phyloP scores from a whole-genome alignment of 2,329 filamentous ascomycete species.

The Exophiala viscosa region DNA sequence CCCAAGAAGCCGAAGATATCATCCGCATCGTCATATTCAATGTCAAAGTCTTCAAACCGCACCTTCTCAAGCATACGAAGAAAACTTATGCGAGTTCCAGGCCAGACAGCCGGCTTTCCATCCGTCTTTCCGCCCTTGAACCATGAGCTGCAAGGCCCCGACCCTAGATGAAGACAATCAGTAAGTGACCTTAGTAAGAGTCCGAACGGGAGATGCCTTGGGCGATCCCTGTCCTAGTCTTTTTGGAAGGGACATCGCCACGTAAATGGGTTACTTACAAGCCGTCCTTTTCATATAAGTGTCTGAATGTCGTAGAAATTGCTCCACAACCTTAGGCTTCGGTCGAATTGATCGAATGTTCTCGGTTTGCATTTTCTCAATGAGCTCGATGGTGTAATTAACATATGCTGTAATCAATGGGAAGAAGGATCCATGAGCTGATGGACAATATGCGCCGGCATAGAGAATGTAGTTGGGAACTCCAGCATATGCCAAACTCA shows the following conservation, averaged over 20 bases:
- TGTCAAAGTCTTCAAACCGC: constrained; percentile 43
- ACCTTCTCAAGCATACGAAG: constrained; percentile 36
- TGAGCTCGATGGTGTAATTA: constrained; percentile 26
- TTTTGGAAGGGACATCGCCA: background rate
- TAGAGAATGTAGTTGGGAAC: constrained; percentile 32
- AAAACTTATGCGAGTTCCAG: constrained; percentile 39
- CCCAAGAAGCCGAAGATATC: constrained; percentile 42
- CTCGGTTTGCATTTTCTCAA: constrained; percentile 29
- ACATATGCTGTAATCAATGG: constrained; percentile 28
- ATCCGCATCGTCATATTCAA: constrained; percentile 36
- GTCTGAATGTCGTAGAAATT: constrained; percentile 40
- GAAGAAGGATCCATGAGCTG: constrained; percentile 31
- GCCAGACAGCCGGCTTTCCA: constrained; percentile 38
- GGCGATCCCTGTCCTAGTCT: no score
- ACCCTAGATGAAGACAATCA: constrained; percentile 1
- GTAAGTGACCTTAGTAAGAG: background rate
- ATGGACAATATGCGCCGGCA: constrained; percentile 28
- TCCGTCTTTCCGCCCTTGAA: constrained; percentile 23
- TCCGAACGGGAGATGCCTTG: background rate
- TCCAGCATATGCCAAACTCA: constrained; percentile 15
- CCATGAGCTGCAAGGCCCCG: constrained; percentile 20
- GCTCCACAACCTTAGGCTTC: constrained; percentile 26
- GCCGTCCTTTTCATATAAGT: constrained; percentile 36
- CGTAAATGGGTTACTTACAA: constrained; percentile 2
- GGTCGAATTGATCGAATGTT: constrained; percentile 21